Conservation (phyloP, 2,329 filamentous ascomycete genomes). For the Neofusicoccum sp. region DNA sequence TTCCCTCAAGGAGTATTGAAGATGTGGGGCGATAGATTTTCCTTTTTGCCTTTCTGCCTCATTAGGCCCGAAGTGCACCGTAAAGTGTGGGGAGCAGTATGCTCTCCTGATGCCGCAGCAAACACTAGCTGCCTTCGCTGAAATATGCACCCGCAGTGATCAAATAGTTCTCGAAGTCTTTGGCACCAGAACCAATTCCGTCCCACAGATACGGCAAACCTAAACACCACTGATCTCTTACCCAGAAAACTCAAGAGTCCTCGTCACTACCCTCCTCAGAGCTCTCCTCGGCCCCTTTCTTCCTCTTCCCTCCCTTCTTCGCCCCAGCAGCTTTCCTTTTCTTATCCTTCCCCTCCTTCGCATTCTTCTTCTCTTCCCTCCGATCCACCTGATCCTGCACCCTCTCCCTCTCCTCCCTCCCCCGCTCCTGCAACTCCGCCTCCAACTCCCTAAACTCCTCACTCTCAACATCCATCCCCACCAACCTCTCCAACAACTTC, state of each 20-base stretch:
- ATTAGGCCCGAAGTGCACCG: no score
- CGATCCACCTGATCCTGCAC: constrained; percentile 79
- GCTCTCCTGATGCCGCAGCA: no score
- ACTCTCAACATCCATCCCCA: constrained; percentile 79
- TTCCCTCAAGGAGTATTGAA: no score
- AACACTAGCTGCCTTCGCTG: no score
- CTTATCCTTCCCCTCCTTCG: constrained; percentile 46
- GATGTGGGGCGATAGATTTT: no score
- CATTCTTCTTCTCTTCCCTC: constrained; percentile 64
- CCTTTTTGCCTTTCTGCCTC: no score
- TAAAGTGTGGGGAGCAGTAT: no score
- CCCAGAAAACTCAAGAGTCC: constrained; percentile 20
- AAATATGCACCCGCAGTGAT: no score
- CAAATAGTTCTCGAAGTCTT: no score
- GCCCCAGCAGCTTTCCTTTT: constrained; percentile 38
- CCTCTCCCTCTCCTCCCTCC: constrained; percentile 71
- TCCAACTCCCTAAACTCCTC: constrained; percentile 72
- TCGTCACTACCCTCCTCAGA: constrained; percentile 28
- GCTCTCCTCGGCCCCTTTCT: constrained; percentile 28
- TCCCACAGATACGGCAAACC: no score
- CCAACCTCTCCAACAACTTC: constrained; percentile 85
- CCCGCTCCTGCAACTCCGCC: constrained; percentile 65
- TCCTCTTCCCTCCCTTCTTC: constrained; percentile 32
- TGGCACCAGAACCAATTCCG: no score
- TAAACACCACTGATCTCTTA: no score